Base-by-base conservation (phyloP, 768 basidiomycete genomes). In the Leccinum broughii region DNA sequence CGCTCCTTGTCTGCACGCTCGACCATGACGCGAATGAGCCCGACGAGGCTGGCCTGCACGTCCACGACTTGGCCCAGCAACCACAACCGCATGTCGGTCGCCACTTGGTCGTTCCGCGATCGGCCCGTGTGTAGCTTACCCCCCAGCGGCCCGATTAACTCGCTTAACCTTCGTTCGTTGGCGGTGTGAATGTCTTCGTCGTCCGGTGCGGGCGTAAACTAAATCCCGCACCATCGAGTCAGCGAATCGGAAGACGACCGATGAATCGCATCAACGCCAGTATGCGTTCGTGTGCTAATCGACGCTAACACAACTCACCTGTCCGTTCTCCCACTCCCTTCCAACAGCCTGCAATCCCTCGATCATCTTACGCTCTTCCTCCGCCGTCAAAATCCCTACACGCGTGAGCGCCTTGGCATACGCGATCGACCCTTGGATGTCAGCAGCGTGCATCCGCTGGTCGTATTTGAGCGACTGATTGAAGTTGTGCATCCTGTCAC, bases 111-210 rank as follows among this genome's bases (percentile, higher is more conserved):
- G 74, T 99, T 99, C 56, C 97, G 85, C 54, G 94, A 96, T 61
- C 97, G 86, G 30, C 97, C 97, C 0, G 97, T 99, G 72, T 99
- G 97, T 48, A 99, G 81, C 75, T 98, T 99, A 3, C 97, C 97
- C 6, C 93, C 95, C 15, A 93, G 84, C 14, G 91, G 80, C 0
- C 97, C 97, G 56, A 98, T 93, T 56, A 99, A 77, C 77, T 99
- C 96, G 63, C 88, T 92, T 65, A 99, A 76, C 46, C 97, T 85
- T 51, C 97, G 87, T 73, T 99, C 97, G 69, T 98, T 99, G 56
- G 97, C 97, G 13, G 97, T 99, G 74, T 98, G 96, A 61, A 99
- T 98, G 70, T 99, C 97, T 70, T 99, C 97, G 68, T 99, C 97
- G 66, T 96, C 94, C n/a, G 85, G 79, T 61, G 88, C 80, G 32